Evolutionary conservation across 345 rosid genomes (phyloP).

Genomic region (Sisymbrium altissimum): DNA sequence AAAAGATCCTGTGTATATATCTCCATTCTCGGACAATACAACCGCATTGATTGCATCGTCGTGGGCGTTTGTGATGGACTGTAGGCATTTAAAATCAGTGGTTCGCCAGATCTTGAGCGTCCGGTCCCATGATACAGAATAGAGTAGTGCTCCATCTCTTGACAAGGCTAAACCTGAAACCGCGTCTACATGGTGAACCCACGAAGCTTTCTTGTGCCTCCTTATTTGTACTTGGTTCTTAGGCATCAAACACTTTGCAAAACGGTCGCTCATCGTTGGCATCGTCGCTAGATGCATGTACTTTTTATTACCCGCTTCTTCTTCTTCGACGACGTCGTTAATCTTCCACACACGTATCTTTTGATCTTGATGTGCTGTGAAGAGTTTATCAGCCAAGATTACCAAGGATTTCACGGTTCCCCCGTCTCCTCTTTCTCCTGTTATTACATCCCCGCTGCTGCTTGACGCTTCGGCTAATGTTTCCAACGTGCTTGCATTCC

Average conservation of each 20-base stretch:
- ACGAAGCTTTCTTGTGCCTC: conserved; percentile 73
- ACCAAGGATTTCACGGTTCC: conserved; percentile 82
- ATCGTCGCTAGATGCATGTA: conserved; percentile 70
- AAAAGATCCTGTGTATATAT: conserved; percentile 82
- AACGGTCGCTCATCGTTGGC: conserved; percentile 81
- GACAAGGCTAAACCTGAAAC: conserved; percentile 82
- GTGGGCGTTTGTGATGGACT: conserved; percentile 76
- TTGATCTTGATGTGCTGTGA: conserved; percentile 93
- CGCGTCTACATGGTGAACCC: conserved; percentile 83
- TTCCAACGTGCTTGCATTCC: conserved; percentile 44
- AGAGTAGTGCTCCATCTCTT: conserved; percentile 59
- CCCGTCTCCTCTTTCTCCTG: conserved; percentile 42
- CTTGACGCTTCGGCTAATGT: conserved; percentile 32
- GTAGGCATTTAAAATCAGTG: conserved; percentile 71
- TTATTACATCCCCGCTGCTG: conserved; percentile 14
- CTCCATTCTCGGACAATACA: conserved; percentile 53
- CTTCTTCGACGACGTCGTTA: conserved; percentile 28
- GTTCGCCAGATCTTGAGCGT: conserved; percentile 89
- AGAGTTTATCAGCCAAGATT: conserved; percentile 61
- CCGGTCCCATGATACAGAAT: conserved; percentile 94
- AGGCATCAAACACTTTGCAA: conserved; percentile 50
- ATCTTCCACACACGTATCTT: conserved; percentile 94
- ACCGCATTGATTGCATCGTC: conserved; percentile 86
- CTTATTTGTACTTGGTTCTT: conserved; percentile 65
- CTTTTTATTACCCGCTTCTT: conserved; percentile 25